Conservation (phyloP, 257 asterid species). For the Solanum raphanifolium region DNA sequence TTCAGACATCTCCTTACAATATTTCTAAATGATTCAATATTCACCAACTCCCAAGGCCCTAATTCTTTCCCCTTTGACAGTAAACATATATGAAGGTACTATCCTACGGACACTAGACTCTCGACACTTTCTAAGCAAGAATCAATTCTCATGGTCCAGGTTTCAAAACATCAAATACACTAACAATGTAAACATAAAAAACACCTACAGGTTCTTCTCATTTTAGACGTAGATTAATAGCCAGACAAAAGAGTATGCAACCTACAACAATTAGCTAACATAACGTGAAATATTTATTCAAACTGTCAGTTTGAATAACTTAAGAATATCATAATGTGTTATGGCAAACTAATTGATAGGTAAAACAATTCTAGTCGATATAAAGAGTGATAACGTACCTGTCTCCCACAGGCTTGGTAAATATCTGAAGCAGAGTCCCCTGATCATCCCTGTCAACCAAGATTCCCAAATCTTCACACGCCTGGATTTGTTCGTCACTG, state of each 20-base stretch:
- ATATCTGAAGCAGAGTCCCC: conserved; percentile 94
- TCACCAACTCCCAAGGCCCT: neutral
- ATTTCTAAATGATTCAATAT: neutral
- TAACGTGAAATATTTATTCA: neutral
- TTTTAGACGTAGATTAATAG: neutral
- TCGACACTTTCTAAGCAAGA: neutral
- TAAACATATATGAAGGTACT: neutral
- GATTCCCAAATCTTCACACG: conserved; percentile 85
- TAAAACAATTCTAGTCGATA: neutral
- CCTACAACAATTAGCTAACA: neutral
- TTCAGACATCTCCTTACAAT: neutral
- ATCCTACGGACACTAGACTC: neutral
- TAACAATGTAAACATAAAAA: neutral
- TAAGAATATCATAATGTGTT: neutral
- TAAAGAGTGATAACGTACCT: conserved; percentile 30
- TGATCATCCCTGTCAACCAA: conserved; percentile 95
- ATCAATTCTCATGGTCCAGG: neutral
- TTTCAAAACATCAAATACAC: neutral
- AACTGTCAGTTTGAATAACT: neutral
- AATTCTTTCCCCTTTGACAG: neutral
- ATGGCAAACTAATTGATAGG: neutral
- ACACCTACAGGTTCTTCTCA: neutral
- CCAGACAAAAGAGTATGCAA: neutral
- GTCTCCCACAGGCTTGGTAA: conserved; percentile 94
- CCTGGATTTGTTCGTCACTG: conserved; percentile 66